Evolutionary conservation across 768 basidiomycete species (phyloP).

Genomic region (Sistotremastrum niveocremeum): DNA sequence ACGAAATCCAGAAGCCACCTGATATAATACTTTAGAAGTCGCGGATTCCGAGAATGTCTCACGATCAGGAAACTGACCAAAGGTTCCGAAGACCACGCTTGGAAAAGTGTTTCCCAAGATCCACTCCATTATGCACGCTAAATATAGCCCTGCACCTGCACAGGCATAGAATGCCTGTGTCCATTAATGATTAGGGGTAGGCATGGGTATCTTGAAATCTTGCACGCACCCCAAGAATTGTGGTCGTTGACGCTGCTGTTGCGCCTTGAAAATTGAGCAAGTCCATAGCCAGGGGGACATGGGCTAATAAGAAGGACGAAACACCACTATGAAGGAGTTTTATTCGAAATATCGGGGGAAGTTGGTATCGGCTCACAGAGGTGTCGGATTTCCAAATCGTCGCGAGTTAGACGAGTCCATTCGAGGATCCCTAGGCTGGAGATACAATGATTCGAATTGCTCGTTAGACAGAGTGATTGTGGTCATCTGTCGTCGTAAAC

Average conservation of each 20-base stretch:
- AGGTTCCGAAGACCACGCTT: constrained; percentile 1
- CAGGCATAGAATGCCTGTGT: constrained; percentile 1
- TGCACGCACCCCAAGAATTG: constrained; percentile 1
- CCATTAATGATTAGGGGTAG: background rate
- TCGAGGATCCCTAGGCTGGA: constrained; percentile 4
- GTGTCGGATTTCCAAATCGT: constrained; percentile 5
- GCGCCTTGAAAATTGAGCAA: constrained; percentile 2
- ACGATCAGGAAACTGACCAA: background rate
- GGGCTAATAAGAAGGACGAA: constrained; percentile 1
- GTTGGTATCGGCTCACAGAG: constrained; percentile 1
- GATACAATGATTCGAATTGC: constrained; percentile 8
- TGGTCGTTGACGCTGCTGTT: background rate
- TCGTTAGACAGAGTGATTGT: constrained; percentile 6
- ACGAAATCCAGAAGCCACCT: constrained; percentile 3
- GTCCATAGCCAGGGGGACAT: constrained; percentile 1
- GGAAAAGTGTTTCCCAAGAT: constrained; percentile 2
- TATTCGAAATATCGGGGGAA: background rate
- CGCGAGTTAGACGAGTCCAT: background rate
- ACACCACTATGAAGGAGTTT: background rate
- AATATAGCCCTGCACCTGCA: constrained; percentile 1
- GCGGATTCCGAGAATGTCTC: background rate
- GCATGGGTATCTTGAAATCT: background rate
- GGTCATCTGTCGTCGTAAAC: no score
- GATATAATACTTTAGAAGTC: background rate
- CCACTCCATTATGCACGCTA: constrained; percentile 1